Evolutionary conservation across 1,284 basidiomycete species (phyloP), one percentile per base, ranked within the genome.

Genomic region (Cystobasidium slooffiae): DNA sequence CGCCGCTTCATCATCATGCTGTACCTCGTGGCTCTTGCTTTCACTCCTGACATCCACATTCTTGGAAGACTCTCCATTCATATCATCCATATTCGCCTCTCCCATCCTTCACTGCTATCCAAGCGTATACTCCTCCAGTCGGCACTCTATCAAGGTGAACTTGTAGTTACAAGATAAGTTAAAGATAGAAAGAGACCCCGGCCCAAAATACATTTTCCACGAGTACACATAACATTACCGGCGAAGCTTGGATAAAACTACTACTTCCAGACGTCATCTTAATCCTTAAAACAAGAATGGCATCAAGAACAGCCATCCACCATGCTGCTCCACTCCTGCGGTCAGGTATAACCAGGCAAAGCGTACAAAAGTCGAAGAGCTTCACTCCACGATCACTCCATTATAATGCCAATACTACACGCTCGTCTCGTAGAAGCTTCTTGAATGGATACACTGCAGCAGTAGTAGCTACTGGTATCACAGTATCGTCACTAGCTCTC

Each of bases 321-420:
- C 53, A 56, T 24, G 53, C 24, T 18, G 20, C 24, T 37, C 16
- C 18, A 9, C 56, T 59, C 16, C 31, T 59, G 37, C 56, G 56
- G 37, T n/a, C 56, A 59, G 12, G 14, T n/a, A 16, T 59, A n/a
- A 39, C 56, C 18, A 59, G 56, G 41, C 56, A 56, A 22, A 12
- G 24, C 53, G 16, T 43, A 6, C 31, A 39, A 59, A 31, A 37
- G 6, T 37, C 53, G 53, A 31, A 43, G 20, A 16, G 39, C 56
- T 37, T 37, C 53, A 24, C 5, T 0, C 9, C 53, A 56, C 53
- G 53, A 56, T 56, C 53, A 56, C n/a, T n/a, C 22, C n/a, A 56
- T 37, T 22, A 22, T 22, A 56, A 56, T 22, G 39, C 24, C 24
- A 56, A 31, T 31, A 31, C 31, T 31, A 31, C 31, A 31, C 31